Conservation (phyloP, 1,139 yeast species). For the Geotrichum cucujoidarum region DNA sequence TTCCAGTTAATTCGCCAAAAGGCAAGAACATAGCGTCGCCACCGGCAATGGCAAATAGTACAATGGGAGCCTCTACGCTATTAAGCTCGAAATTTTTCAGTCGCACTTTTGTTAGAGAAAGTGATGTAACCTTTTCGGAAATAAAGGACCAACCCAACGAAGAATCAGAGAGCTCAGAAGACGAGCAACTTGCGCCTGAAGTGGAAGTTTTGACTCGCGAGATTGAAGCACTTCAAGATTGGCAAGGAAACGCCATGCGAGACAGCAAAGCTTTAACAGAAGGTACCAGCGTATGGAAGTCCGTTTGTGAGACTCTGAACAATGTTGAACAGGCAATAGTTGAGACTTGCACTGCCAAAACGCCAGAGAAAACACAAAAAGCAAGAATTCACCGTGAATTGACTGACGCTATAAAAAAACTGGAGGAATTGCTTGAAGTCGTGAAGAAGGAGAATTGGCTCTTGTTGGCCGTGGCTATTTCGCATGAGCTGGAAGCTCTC, state of each 20-base stretch:
- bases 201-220: conserved; percentile 22
- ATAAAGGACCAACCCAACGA: conserved; percentile 1
- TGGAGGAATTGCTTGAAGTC: conserved; percentile 6
- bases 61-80: neutral
- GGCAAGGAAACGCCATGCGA: conserved; percentile 19
- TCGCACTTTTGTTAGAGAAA: neutral
- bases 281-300: conserved; percentile 31
- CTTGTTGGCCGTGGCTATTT: conserved; percentile 13
- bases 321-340: conserved; percentile 23
- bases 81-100: neutral
- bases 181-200: conserved; percentile 12
- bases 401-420: neutral
- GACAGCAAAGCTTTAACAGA: conserved; percentile 27
- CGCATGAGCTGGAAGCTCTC: conserved; percentile 16
- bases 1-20: neutral
- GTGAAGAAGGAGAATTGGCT: conserved; percentile 10
- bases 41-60: neutral
- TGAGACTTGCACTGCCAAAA: conserved; percentile 3
- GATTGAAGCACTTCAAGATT: conserved; percentile 24
- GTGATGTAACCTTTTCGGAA: no score
- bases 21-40: neutral
- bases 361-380: conserved; percentile 14
- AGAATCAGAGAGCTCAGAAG: conserved; percentile 6
- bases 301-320: conserved; percentile 25
- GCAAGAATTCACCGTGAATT: conserved; percentile 4